Percentiles rank a stretch among this genome's conserved stretches.
These are phyloP conservation scores for Boletus subcaerulescens DNA, from an alignment of 768 basidiomycete species.

Conservation along the genomic window DNA sequence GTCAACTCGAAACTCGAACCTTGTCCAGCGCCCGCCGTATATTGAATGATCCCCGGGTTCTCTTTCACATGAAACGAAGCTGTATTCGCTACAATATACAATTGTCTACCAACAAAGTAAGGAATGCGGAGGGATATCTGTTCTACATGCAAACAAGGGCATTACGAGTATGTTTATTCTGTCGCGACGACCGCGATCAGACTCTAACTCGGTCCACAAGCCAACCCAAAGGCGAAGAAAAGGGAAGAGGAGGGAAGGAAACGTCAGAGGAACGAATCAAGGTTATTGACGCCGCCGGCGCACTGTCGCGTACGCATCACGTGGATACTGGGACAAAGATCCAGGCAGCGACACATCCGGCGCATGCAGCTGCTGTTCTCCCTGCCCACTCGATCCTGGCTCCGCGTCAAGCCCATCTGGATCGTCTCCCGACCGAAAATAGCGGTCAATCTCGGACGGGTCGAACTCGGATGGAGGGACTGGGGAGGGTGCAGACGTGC, in stretches of 20 bases:
- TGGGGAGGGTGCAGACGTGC: constrained; percentile 31
- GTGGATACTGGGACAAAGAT: not conserved
- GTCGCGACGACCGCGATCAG: not conserved
- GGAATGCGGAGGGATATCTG: constrained; percentile 9
- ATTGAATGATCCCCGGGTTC: too few relatives aligned
- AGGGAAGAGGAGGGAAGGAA: not conserved
- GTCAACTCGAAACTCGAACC: too few relatives aligned
- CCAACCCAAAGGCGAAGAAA: not conserved
- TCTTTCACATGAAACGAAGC: too few relatives aligned
- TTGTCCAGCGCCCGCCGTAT: too few relatives aligned
- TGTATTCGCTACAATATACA: not conserved
- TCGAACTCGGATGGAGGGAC: constrained; percentile 57
- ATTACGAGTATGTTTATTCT: not conserved
- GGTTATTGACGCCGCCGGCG: constrained; percentile 9
- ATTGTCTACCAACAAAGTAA: not conserved
- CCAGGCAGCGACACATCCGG: not conserved
- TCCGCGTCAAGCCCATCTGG: constrained; percentile 1
- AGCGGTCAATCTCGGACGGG: constrained; percentile 69
- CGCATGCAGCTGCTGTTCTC: not conserved
- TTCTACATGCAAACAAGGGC: not conserved
- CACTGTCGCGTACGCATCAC: constrained; percentile 6
- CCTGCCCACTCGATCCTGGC: not conserved
- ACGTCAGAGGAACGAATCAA: not conserved
- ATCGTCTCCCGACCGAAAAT: constrained; percentile 51
- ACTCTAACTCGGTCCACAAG: constrained; percentile 28